Evolutionary conservation across 1,284 basidiomycete genomes (phyloP).

Genomic region (Coriolopsis trogii): DNA sequence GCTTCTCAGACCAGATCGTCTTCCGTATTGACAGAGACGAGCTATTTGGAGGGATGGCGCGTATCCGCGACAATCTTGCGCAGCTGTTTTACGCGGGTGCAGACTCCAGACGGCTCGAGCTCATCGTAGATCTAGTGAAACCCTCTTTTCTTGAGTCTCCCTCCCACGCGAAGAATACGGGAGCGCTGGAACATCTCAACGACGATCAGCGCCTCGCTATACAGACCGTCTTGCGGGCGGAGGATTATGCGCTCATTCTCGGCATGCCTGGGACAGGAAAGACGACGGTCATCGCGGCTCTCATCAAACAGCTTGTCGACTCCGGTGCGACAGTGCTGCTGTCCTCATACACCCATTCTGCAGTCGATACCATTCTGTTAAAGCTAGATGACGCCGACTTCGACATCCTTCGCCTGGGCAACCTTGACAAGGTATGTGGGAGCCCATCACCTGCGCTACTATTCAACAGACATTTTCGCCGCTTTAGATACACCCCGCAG

Average conservation of each 20-base stretch:
- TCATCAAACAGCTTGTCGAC: constrained; percentile 80
- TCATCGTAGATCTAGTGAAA: constrained; percentile 80
- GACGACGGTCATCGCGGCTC: constrained; percentile 91
- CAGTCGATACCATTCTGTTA: constrained; percentile 92
- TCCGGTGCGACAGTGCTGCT: constrained; percentile 88
- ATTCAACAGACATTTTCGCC: no score
- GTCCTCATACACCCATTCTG: constrained; percentile 95
- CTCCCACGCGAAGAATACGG: not conserved
- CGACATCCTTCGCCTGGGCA: constrained; percentile 84
- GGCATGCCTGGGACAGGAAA: constrained; percentile 99
- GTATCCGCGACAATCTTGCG: constrained; percentile 89
- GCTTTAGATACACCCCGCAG: constrained; percentile 77
- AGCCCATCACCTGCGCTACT: no score
- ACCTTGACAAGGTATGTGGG: constrained; percentile 88
- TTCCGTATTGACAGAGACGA: constrained; percentile 97
- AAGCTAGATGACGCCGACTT: constrained; percentile 75
- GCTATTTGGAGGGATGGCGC: constrained; percentile 82
- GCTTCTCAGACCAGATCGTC: constrained; percentile 38
- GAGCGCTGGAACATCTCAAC: constrained; percentile 55
- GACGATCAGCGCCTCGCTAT: constrained; percentile 77
- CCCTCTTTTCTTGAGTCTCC: constrained; percentile 61
- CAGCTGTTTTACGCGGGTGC: constrained; percentile 85
- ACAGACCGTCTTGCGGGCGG: constrained; percentile 72
- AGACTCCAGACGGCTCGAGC: constrained; percentile 61
- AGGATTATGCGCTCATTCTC: constrained; percentile 90